Evolutionary conservation across 139 green algal genomes (phyloP), one percentile per base, ranked within the genome.

Genomic region (Zygnema cylindricum): DNA sequence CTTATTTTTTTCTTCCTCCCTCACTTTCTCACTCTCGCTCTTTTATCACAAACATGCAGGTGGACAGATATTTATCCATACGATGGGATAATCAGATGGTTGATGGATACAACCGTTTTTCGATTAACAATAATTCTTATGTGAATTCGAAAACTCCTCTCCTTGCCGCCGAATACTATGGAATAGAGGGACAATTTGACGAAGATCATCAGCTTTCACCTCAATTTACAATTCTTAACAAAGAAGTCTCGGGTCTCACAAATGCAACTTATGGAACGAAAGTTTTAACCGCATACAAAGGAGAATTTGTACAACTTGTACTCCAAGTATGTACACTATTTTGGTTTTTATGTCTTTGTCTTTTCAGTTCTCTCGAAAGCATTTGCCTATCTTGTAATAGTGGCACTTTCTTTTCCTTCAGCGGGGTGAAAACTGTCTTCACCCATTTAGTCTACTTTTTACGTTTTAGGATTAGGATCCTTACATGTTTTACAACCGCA

Each of bases 71-170:
- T 16, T 54, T 79, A 3, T 54, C 36, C 36, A 7, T 79, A 16
- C 71, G 21, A 16, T 79, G 71, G 71, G 21, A 79, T 43, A 3
- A 40, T 11, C 7, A n/a, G 3, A 7, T 79, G 7, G 38, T 54
- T 3, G 16, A 79, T 79, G 71, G 71, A 3, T 79, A 3, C 71
- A 79, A 40, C 7, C 71, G 71, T 16, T 79, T 40, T 43, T 3
- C 71, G 36, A 16, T 79, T 16, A 79, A 79, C 71, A 79, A 79
- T 16, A 3, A 11, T 16, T 79, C 71, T 16, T 79, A n/a, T 79
- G 38, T 79, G 36, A 25, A 3, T 3, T 11, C 71, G 7, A 23
- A 3, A 3, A n/a, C 71, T 16, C 71, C 71, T 43, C 71, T 79
- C 38, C 71, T 79, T 11, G 7, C 16, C 7, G 36, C 3, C 38